Conservation (phyloP, 345 rosid genomes). For the Arabidopsis suecica region DNA sequence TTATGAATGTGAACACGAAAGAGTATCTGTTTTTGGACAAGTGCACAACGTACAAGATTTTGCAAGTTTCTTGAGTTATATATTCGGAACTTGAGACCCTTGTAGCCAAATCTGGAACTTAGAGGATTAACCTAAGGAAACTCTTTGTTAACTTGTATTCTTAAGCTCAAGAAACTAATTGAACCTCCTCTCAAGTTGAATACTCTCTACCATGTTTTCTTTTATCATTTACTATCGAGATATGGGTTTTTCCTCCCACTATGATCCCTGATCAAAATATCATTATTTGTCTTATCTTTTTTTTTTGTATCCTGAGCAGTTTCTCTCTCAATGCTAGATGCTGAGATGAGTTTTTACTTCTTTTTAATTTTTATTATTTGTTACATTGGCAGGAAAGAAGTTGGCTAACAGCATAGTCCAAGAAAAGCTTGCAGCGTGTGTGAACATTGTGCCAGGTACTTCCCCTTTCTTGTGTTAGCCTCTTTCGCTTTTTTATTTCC, state of each 20-base stretch:
- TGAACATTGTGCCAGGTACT: slow-evolving; percentile 83
- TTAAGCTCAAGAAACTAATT: background rate
- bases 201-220: no score
- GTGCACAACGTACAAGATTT: no score
- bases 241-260: no score
- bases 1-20: background rate
- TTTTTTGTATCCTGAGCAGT: background rate
- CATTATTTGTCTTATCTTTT: no score
- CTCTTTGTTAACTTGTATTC: background rate
- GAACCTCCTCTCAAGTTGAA: background rate
- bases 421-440: slow-evolving; percentile 93
- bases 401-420: slow-evolving; percentile 82
- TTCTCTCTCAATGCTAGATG: background rate
- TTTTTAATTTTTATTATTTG: background rate
- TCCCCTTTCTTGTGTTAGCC: slow-evolving; percentile 21
- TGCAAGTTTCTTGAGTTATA: no score
- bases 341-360: background rate
- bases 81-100: background rate
- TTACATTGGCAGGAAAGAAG: slow-evolving; percentile 67
- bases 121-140: background rate
- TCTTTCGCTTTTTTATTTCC: slow-evolving; percentile 3
- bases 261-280: no score
- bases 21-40: no score
- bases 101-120: background rate
- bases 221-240: no score